Base-by-base conservation (phyloP, 768 basidiomycete species). In the Dioszegia aurantiaca region DNA sequence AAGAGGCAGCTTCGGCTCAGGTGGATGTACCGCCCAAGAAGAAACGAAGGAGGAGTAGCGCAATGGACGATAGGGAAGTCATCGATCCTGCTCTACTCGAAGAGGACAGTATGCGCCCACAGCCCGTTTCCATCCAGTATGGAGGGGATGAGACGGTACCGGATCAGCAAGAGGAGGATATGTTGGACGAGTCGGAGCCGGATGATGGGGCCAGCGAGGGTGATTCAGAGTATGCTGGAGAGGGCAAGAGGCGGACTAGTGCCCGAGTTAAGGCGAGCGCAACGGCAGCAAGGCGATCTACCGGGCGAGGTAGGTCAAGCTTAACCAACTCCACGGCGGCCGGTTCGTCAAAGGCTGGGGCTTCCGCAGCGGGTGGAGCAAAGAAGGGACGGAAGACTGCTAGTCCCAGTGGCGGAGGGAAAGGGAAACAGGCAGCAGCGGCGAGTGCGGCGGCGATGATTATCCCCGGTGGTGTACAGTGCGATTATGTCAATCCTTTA, bases 401-500 rank as follows among this genome's bases (percentile, higher is more conserved):
- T n/a, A 60, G 54, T 23, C 53, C 52, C 12, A 43, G 41, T 30
- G 62, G 53, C 10, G 48, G 30, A 5, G 53, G 14, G 11, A 51
- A 54, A 12, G 58, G 51, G 19, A 42, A 44, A 36, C 40, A 56
- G 46, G 42, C 40, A n/a, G 33, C 33, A 33, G 33, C 46, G 46
- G 19, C 26, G 10, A 58, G 62, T 49, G 52, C 31, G 4, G 45
- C 44, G 11, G 57, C 53, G 8, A 33, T 40, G 19, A 44, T 27
- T 6, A 16, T 43, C 19, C 56, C 48, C 33, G 54, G 27, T 30
- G 68, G 71, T 4, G 69, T 73, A 0, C 71, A 70, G 28, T 73
- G 71, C 44, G 65, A 68, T 27, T 73, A 73, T 59, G 61, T 65
- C 24, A 70, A 70, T 43, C 71, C 71, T 14, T 44, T 70, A 46